These are phyloP conservation scores for Sporisorium sorghi DNA, from an alignment of 1,284 basidiomycete genomes.

Conservation along the genomic window DNA sequence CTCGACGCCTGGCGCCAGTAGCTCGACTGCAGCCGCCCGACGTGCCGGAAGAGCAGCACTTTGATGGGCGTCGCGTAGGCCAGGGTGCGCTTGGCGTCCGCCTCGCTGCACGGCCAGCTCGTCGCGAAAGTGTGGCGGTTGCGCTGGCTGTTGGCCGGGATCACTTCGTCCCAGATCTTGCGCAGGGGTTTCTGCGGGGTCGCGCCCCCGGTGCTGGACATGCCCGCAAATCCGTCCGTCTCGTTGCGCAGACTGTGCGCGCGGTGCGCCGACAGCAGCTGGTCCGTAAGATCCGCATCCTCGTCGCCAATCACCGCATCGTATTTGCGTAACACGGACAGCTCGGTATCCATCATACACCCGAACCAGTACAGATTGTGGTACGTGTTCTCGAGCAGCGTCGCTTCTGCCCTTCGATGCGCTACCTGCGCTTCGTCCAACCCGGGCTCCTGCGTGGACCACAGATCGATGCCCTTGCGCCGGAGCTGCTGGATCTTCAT, in stretches of 20 bases:
- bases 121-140: slow-evolving; percentile 30
- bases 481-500: slow-evolving; percentile 37
- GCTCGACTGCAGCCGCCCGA: slow-evolving; percentile 35
- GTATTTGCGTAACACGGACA: slow-evolving; percentile 37
- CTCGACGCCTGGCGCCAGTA: slow-evolving; percentile 39
- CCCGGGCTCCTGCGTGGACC: slow-evolving; percentile 26
- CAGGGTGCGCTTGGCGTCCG: slow-evolving; percentile 30
- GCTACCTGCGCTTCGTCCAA: slow-evolving; percentile 25
- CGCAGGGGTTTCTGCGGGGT: slow-evolving; percentile 11
- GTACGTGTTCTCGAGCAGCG: slow-evolving; percentile 39
- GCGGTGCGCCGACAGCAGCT: slow-evolving; percentile 18
- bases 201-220: background rate
- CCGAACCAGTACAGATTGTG: slow-evolving; percentile 46
- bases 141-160: slow-evolving; percentile 32
- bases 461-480: slow-evolving; percentile 40
- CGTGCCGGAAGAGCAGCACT: slow-evolving; percentile 46
- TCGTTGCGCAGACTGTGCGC: slow-evolving; percentile 8
- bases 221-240: slow-evolving; percentile 4
- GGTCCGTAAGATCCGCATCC: slow-evolving; percentile 39
- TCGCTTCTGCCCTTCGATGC: slow-evolving; percentile 20
- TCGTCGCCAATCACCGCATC: slow-evolving; percentile 44
- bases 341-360: slow-evolving; percentile 44
- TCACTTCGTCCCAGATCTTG: slow-evolving; percentile 49
- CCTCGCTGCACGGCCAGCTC: slow-evolving; percentile 38
- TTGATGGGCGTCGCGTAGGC: slow-evolving; percentile 45